Percentiles rank a stretch among this genome's conserved stretches.
These are phyloP conservation scores for Magnusiomyces sp. DNA, from an alignment of 1,139 yeast genomes.

Conservation along the genomic window DNA sequence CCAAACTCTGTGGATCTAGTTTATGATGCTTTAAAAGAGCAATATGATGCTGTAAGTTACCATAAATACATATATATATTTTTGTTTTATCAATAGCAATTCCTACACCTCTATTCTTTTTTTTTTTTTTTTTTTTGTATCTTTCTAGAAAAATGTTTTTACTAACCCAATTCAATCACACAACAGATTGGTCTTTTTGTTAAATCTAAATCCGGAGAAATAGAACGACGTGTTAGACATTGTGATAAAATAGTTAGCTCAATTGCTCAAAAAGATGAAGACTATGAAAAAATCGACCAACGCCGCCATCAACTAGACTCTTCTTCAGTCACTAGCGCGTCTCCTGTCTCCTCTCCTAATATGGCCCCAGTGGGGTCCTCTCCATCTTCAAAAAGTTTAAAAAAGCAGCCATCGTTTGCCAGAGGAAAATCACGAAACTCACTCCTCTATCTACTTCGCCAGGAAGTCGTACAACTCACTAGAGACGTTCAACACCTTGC, in stretches of 20 bases:
- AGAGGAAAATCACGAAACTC: constrained; percentile 21
- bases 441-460: constrained; percentile 26
- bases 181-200: constrained; percentile 45
- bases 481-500: constrained; percentile 60
- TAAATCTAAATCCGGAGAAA: constrained; percentile 57
- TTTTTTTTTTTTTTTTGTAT: neutral
- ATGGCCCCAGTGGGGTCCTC: no score
- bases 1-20: constrained; percentile 17
- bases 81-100: neutral
- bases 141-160: neutral
- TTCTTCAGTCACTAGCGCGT: neutral
- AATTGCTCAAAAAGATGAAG: constrained; percentile 21
- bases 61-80: neutral
- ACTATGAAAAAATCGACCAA: neutral
- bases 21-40: constrained; percentile 36
- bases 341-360: constrained; percentile 8
- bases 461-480: constrained; percentile 40
- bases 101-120: neutral
- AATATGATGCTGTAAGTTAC: constrained; percentile 41
- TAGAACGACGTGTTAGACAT: constrained; percentile 36
- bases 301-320: constrained; percentile 19
- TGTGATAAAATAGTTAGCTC: constrained; percentile 35
- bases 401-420: constrained; percentile 14
- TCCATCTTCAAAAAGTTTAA: no score
- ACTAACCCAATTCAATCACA: neutral